Percentiles rank a stretch among this genome's conserved stretches.
phyloP scores from a whole-genome alignment of 1,284 basidiomycete genomes.

The Rhodotorula sp. region DNA sequence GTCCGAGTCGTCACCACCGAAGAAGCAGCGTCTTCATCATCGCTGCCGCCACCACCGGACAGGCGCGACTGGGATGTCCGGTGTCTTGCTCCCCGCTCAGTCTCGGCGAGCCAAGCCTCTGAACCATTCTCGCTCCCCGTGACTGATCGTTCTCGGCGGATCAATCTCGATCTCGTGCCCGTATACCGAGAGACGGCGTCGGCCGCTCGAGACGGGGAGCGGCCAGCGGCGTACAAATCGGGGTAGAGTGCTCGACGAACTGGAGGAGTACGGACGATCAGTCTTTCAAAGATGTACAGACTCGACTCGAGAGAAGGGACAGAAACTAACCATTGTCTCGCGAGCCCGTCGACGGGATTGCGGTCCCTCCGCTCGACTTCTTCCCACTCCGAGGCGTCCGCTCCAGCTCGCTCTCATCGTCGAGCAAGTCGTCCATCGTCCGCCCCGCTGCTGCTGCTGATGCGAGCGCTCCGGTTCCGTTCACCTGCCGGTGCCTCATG shows the following conservation, averaged over 20 bases:
- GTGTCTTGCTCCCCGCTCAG: slow-evolving; percentile 8
- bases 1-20: neutral
- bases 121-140: slow-evolving; percentile 14
- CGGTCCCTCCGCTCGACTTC: slow-evolving; percentile 7
- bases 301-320: neutral
- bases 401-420: slow-evolving; percentile 4
- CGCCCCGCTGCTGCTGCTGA: neutral
- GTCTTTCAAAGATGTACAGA: neutral
- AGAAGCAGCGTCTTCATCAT: slow-evolving; percentile 7
- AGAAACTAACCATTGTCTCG: neutral
- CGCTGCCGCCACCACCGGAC: slow-evolving; percentile 14
- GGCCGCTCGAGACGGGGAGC: neutral
- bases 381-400: slow-evolving; percentile 17
- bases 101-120: slow-evolving; percentile 19
- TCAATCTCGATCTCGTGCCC: neutral
- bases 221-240: no score
- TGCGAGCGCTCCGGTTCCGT: neutral
- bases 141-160: neutral
- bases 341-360: neutral
- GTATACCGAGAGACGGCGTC: neutral
- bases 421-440: neutral
- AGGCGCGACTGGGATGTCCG: slow-evolving; percentile 14
- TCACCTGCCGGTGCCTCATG: neutral
- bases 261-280: no score
- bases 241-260: no score